phyloP scores from a whole-genome alignment of 163 green algal species.

The Trebouxia gelatinosa region DNA sequence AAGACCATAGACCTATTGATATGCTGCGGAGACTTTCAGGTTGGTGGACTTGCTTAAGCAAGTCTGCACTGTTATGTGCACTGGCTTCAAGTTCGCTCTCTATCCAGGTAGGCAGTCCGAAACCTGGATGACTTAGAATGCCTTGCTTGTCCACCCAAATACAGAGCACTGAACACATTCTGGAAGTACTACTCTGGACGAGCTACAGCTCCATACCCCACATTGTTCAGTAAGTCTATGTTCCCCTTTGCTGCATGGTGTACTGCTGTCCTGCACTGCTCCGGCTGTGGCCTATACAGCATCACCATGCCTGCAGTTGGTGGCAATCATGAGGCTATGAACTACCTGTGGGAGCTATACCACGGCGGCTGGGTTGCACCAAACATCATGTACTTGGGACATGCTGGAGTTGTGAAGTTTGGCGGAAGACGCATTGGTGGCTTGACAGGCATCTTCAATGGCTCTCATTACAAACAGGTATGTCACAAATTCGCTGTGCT shows the following conservation, averaged over 20 bases:
- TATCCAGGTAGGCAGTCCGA: constrained; percentile 76
- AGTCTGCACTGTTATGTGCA: background rate
- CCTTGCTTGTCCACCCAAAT: constrained; percentile 93
- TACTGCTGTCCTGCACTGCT: background rate
- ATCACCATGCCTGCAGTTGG: constrained; percentile 71
- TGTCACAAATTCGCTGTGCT: too few species aligned
- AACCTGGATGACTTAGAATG: constrained; percentile 95
- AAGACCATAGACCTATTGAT: constrained; percentile 94
- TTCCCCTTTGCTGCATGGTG: background rate
- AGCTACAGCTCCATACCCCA: constrained; percentile 78
- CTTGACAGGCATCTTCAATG: constrained; percentile 93
- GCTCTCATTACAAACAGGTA: constrained; percentile 57
- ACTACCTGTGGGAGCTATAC: constrained; percentile 96
- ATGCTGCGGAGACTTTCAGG: constrained; percentile 98
- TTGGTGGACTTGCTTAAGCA: constrained; percentile 33
- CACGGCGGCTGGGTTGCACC: constrained; percentile 94
- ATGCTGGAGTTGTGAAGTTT: constrained; percentile 87
- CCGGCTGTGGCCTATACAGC: background rate
- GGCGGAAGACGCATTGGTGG: constrained; percentile 93
- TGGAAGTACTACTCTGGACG: constrained; percentile 95
- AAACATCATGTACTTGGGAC: constrained; percentile 96
- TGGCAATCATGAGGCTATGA: constrained; percentile 97
- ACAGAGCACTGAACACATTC: constrained; percentile 88
- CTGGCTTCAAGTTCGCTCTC: background rate
- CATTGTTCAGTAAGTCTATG: constrained; percentile 82